Base-by-base conservation (phyloP, 805 yeast genomes). In the Hanseniaspora singularis region DNA sequence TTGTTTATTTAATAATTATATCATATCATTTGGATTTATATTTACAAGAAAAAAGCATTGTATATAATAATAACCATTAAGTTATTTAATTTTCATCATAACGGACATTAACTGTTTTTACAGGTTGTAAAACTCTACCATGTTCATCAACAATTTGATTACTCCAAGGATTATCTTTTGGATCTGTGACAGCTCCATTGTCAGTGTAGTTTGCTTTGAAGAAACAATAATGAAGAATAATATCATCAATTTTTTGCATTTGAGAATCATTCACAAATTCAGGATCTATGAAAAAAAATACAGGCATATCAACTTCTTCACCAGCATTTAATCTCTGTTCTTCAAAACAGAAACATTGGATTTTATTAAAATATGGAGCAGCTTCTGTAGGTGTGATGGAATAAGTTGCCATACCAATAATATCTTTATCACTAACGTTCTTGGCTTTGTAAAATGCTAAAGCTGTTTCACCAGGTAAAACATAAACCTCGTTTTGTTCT, bases 231-330 rank as follows among this genome's bases (percentile, higher is more conserved):
- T 89, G 94, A 57, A 92, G 72, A 10, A 87, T 85, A 38, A 89
- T 75, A 62, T 88, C 95, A 55, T 86, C 88, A 33, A 88, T 79
- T 57, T 85, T 82, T 62, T 88, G 76, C 94, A 92, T 85, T 28
- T 77, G 71, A 4, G 98, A 96, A 60, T 88, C 97, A 50, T 79
- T 77, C 38, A 92, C 92, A 63, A 82, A 89, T 54, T 88, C 97
- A 0, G 97, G 97, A 60, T 88, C 97, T 38, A 88, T 84, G 63
- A 88, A 88, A 73, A 88, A 92, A 66, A 92, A 92, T 8, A 92
- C 85, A 0, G 98, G 98, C 98, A 92, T 92, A 60, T 92, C 98
- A 15, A 92, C 94, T 60, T 92, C 96, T 64, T 92, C 98, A 8
- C 96, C 96, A 2, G 96, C 95, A 47, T 78, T 73, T 53, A 92